Evolutionary conservation across 441 rosid species (phyloP), one percentile per base, ranked within the genome.

Genomic region (Erodium moschatum): DNA sequence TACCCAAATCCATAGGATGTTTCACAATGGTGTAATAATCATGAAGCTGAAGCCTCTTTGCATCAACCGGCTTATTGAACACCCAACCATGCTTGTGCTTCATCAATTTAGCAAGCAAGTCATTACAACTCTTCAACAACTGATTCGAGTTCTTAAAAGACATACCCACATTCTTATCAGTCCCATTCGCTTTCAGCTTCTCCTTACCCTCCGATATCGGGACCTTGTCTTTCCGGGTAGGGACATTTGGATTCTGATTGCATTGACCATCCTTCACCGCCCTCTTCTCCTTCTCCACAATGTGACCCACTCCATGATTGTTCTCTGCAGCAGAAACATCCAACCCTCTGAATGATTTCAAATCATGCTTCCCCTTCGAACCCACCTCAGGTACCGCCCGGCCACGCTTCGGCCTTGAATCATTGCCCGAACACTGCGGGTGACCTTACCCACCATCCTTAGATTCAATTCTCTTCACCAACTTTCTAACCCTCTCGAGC

Each of bases 61-160:
- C 97, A 79, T 95, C 98, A 67, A 95, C 99, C 38, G 99, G 99
- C 65, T 80, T 65, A 83, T 95, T 87, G 70, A 92, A 95, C 72
- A 95, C 97, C 99, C 98, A 95, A 68, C 97, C 98, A 83, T 87
- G 90, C 83, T 85, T 88, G 75, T 95, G 97, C 83, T 90, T 95
- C 93, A 95, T 90, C 82, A 95, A 75, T 72, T 79, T 87, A 74
- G 90, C 95, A 65, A 95, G 95, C 80, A 92, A 81, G 67, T 87
- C 69, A 77, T 78, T 76, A 67, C 97, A 54, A 92, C 77, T 58
- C 19, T 85, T 84, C 75, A 84, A 85, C 19, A 20, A 84, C 85
- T 20, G 65, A 27, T 1, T 81, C 84, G 40, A 77, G 80, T 73
- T 52, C 60, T 6, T 16, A 50, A 50, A 50, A 18, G 13, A 15